Base-by-base conservation (phyloP, 2,329 filamentous ascomycete genomes). In the Didymella arachidicola region DNA sequence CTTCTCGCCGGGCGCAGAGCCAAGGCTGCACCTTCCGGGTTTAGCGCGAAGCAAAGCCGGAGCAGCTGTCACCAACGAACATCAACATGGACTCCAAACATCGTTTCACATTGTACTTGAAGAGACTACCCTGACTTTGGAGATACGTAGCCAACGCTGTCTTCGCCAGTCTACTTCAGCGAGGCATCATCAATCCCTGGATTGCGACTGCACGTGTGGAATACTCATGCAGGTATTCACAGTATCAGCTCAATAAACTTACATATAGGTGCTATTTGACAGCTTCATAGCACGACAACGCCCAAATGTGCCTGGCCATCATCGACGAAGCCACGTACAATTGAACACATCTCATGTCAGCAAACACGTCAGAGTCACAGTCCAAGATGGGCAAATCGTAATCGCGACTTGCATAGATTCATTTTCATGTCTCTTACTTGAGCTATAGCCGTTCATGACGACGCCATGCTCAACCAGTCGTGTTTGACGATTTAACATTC, bases 361-460 rank as follows among this genome's bases (percentile, higher is more conserved):
- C 32, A 11, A 7, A 36, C 32, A 36, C 16, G 1, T 36, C 16
- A 36, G 32, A 8, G 18, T 50, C 26, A 41, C 22, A 18, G 7
- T 25, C 29, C 29, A 7, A 14, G 22, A 25, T 8, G 1, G 7
- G 16, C 29, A 41, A 26, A 25, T 25, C 46, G 41, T 34, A 10
- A 32, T 34, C 29, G 53, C 56, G 57, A 62, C 59, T 60, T 59
- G 53, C 34, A 47, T 61, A 65, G 65, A 64, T 66, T 61, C 67
- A 69, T 70, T 64, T 65, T 64, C 50, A 63, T 60, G 68, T 64
- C 64, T 72, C 68, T 67, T 72, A 47, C 67, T 68, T 61, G 53
- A 63, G 64, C 41, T 46, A 46, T 38, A 16, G 19, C 25, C 22
- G 18, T 61, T 57, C 57, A 61, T 60, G 61, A 49, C 44, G 52